phyloP scores from a whole-genome alignment of 2,329 filamentous ascomycete species.

The Nothopassalora personata region DNA sequence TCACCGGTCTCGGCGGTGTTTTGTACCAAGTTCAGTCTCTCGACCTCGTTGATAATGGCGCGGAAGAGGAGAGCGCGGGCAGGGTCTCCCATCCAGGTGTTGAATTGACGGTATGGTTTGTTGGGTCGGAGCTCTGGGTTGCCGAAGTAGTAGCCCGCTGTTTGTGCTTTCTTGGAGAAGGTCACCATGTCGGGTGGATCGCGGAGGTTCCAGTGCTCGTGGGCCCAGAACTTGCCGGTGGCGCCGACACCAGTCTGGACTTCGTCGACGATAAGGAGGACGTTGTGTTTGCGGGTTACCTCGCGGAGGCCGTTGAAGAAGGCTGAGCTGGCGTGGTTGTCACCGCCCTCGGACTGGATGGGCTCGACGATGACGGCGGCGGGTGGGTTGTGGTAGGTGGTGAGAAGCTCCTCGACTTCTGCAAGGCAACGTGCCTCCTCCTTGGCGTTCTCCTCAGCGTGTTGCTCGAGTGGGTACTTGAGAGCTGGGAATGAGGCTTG shows the following conservation, averaged over 20 bases:
- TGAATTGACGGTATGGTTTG: constrained; percentile 93
- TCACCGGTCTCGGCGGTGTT: constrained; percentile 72
- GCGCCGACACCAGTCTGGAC: constrained; percentile 91
- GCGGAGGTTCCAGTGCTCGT: constrained; percentile 84
- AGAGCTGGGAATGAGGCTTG: constrained; percentile 79
- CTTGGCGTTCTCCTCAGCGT: constrained; percentile 72
- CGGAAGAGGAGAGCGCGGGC: constrained; percentile 79
- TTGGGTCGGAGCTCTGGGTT: constrained; percentile 76
- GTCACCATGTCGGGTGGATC: constrained; percentile 87
- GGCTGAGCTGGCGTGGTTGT: constrained; percentile 82
- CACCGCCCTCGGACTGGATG: constrained; percentile 87
- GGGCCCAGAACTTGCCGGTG: constrained; percentile 92
- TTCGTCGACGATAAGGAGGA: constrained; percentile 88
- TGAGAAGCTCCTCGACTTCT: constrained; percentile 77
- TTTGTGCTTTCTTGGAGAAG: constrained; percentile 92
- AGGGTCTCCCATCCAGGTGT: constrained; percentile 89
- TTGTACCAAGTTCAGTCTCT: constrained; percentile 69
- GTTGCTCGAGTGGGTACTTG: constrained; percentile 79
- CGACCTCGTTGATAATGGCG: constrained; percentile 76
- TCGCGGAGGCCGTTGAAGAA: constrained; percentile 84
- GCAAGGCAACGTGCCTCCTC: constrained; percentile 76
- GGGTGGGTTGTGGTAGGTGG: constrained; percentile 70
- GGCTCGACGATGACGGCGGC: constrained; percentile 82
- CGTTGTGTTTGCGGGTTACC: constrained; percentile 68
- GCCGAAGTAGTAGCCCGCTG: constrained; percentile 86